Evolutionary conservation across 2,329 filamentous ascomycete genomes (phyloP).

Genomic region (Macrophomina tecta): DNA sequence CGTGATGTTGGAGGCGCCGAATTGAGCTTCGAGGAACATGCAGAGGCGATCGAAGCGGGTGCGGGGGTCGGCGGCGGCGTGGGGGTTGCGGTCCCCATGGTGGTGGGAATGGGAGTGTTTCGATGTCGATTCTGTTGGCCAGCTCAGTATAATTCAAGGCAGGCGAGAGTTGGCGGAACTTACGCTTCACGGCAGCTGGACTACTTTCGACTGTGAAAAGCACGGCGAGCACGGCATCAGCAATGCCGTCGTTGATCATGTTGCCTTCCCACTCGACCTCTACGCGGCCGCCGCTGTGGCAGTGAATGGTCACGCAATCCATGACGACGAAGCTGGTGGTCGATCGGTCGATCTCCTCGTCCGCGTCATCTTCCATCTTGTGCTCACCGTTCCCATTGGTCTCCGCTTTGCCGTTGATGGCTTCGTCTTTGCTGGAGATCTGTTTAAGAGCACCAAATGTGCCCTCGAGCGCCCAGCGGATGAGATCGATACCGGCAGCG

Average conservation of each 20-base stretch:
- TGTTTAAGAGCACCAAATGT: slow-evolving; percentile 82
- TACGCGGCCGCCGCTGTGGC: slow-evolving; percentile 76
- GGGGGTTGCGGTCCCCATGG: slow-evolving; percentile 67
- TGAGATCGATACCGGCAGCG: slow-evolving; percentile 87
- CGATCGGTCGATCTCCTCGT: slow-evolving; percentile 67
- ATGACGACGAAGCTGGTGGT: slow-evolving; percentile 72
- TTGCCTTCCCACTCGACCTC: slow-evolving; percentile 98
- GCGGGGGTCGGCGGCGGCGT: slow-evolving; percentile 71
- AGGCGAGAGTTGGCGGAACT: slow-evolving; percentile 39
- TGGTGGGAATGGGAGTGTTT: slow-evolving; percentile 53
- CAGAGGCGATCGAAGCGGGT: slow-evolving; percentile 85
- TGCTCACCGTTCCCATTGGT: slow-evolving; percentile 47
- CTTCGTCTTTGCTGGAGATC: slow-evolving; percentile 37
- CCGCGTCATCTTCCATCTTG: slow-evolving; percentile 58
- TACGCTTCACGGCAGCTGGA: slow-evolving; percentile 91
- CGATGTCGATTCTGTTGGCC: slow-evolving; percentile 57
- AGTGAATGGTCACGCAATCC: slow-evolving; percentile 86
- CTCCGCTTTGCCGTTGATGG: slow-evolving; percentile 42
- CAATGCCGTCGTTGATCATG: slow-evolving; percentile 95
- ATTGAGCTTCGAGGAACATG: slow-evolving; percentile 97
- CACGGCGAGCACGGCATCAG: slow-evolving; percentile 95
- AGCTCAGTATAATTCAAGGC: slow-evolving; percentile 50
- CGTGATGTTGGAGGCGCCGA: slow-evolving; percentile 75
- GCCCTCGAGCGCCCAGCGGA: slow-evolving; percentile 91
- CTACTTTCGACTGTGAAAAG: slow-evolving; percentile 91